A percentile compares a stretch with the other conserved stretches of the same genome.
Evolutionary conservation across 2,329 filamentous ascomycete species (phyloP).

Genomic region (Lomentospora prolificans): DNA sequence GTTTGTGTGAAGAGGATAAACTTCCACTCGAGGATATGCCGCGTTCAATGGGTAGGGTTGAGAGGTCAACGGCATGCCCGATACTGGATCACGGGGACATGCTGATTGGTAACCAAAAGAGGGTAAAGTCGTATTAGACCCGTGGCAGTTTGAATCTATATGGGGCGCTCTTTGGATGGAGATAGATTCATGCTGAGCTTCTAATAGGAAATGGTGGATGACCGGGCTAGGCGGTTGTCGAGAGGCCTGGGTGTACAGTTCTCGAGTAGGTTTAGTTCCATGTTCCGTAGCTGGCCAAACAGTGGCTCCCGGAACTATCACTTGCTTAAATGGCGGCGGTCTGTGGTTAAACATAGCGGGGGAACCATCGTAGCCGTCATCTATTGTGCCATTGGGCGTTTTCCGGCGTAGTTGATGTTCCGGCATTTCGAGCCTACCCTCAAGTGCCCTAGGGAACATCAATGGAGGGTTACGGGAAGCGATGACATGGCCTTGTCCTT

Average conservation of each 20-base stretch:
- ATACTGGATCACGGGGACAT: background rate
- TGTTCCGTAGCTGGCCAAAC: background rate
- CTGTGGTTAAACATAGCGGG: conserved; percentile 62
- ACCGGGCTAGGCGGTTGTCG: background rate
- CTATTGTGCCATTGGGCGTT: conserved; percentile 86
- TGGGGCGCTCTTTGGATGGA: background rate
- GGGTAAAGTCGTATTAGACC: background rate
- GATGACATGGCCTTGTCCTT: too few species aligned
- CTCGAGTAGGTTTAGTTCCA: background rate
- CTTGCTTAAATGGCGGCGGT: conserved; percentile 72
- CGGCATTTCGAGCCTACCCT: conserved; percentile 20
- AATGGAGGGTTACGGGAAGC: too few species aligned
- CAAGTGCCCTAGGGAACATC: background rate
- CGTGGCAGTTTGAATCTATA: background rate
- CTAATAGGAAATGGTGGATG: background rate
- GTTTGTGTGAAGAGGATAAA: background rate
- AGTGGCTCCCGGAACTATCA: conserved; percentile 55
- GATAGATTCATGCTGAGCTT: background rate
- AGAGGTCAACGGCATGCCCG: background rate
- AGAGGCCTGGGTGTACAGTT: background rate
- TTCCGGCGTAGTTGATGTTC: conserved; percentile 84
- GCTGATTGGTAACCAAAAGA: background rate
- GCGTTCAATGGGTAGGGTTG: background rate
- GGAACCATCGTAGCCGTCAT: conserved; percentile 83
- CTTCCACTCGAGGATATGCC: background rate